Evolutionary conservation across 768 basidiomycete genomes (phyloP).

Genomic region (Naematelia encephala): DNA sequence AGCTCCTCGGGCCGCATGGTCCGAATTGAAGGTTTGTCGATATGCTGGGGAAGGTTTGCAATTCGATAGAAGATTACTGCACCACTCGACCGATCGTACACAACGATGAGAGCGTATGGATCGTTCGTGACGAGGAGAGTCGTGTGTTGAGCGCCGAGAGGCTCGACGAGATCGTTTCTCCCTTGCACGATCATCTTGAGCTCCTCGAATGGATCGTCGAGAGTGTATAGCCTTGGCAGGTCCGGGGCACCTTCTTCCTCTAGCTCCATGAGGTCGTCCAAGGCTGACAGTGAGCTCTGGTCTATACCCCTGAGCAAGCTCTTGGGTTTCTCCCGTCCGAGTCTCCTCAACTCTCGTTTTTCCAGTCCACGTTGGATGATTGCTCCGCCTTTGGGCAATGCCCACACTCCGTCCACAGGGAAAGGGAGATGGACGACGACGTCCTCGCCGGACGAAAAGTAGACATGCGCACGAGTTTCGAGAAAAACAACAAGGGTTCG

Average conservation of each 20-base stretch:
- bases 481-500: conserved; percentile 46
- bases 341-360: conserved; percentile 19
- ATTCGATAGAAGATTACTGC: conserved; percentile 42
- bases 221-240: conserved; percentile 32
- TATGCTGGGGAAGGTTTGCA: conserved; percentile 7
- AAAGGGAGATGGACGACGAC: conserved; percentile 43
- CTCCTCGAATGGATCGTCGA: conserved; percentile 42
- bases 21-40: background rate
- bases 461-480: conserved; percentile 34
- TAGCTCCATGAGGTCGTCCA: conserved; percentile 42
- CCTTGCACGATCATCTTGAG: conserved; percentile 29
- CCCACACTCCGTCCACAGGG: conserved; percentile 38
- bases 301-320: conserved; percentile 24
- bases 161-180: conserved; percentile 1
- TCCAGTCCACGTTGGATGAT: conserved; percentile 43
- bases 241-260: conserved; percentile 25
- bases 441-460: conserved; percentile 41
- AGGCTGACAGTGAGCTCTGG: conserved; percentile 18
- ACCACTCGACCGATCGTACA: conserved; percentile 16
- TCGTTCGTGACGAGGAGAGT: conserved; percentile 15
- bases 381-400: conserved; percentile 30
- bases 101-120: conserved; percentile 29
- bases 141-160: conserved; percentile 5
- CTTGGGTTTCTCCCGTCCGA: background rate
- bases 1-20: conserved; percentile 31